Evolutionary conservation across 1,284 basidiomycete genomes (phyloP), one percentile per base, ranked within the genome.

Genomic region (Microbotryum intermedium): DNA sequence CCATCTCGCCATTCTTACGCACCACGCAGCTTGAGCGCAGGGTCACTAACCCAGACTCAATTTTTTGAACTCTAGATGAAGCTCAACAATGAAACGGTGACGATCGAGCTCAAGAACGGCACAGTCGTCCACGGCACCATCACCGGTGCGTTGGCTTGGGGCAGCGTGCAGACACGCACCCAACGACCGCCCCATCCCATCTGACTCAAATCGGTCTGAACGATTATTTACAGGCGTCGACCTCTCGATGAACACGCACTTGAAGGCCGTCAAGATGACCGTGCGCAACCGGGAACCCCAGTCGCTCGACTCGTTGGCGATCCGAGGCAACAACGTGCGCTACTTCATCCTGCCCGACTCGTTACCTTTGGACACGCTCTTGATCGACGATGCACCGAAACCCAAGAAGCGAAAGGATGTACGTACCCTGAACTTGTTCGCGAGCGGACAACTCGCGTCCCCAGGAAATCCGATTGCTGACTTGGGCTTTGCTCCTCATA

Each of bases 41-140:
- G 11, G 9, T 5, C 10, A 16, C 34, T 39, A 39, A 39, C 3
- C 1, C 18, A n/a, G 11, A 16, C 18, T 39, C 34, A 39, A 13
- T 39, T 18, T 39, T 18, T 39, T 11, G 18, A 16, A 16, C n/a
- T 11, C 28, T 57, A 68, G 81, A 97, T 97, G 94, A 98, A 97
- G 83, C 79, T 98, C 78, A 95, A 97, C 83, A 97, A 97, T 76
- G 94, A 98, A 82, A 94, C 92, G 70, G 93, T 97, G 69, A 91
- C 92, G 67, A 85, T 98, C 75, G 93, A 98, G 80, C 83, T 98
- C 72, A 98, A 98, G 80, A 97, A 98, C 70, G 94, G 94, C 48
- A 91, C 91, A 1, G 79, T 93, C 59, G 86, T 98, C 29, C 89
- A 95, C 73, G 94, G 94, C 20, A 98, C 94, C 26, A 97, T 98